Percentiles rank a stretch among this genome's conserved stretches.
Evolutionary conservation across 495 filamentous ascomycete genomes (phyloP).

Genomic region (Penicillium parvum): DNA sequence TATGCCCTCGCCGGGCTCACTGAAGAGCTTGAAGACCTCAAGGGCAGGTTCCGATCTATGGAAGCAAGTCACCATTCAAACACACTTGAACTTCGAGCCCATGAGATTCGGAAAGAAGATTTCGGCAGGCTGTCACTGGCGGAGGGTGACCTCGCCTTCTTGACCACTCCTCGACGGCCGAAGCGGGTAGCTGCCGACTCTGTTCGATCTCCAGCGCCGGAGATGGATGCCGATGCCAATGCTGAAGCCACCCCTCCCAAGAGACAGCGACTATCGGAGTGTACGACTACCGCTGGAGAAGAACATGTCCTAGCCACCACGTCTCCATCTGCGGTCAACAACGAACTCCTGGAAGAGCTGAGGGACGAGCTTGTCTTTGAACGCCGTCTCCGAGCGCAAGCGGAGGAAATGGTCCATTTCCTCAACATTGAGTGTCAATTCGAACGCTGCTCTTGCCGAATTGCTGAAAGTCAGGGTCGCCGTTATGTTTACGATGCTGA

Average conservation of each 20-base stretch:
- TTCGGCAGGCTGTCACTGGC: constrained; percentile 28
- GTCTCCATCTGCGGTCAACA: constrained; percentile 30
- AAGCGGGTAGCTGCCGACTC: constrained; percentile 60
- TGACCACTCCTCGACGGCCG: constrained; percentile 32
- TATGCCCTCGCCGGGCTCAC: constrained; percentile 69
- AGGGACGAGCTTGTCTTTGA: constrained; percentile 61
- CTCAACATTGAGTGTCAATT: constrained; percentile 78
- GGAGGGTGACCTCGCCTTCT: constrained; percentile 34
- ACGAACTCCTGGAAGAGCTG: constrained; percentile 55
- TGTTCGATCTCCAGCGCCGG: constrained; percentile 33
- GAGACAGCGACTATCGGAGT: constrained; percentile 55
- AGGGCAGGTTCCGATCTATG: constrained; percentile 57
- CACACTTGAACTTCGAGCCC: constrained; percentile 28
- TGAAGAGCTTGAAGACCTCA: constrained; percentile 64
- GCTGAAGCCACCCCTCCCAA: constrained; percentile 56
- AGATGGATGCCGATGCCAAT: constrained; percentile 51
- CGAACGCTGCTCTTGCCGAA: constrained; percentile 61
- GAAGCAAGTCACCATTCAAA: constrained; percentile 55
- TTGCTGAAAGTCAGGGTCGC: constrained; percentile 47
- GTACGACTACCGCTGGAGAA: constrained; percentile 39
- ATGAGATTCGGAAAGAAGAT: constrained; percentile 27
- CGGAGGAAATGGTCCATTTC: constrained; percentile 73
- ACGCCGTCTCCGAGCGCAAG: constrained; percentile 58
- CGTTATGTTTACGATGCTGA: constrained; percentile 48
- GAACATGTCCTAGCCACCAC: constrained; percentile 27